Conservation (phyloP, 192 early-diverging fungal genomes). For the Linnemannia schmuckeri region DNA sequence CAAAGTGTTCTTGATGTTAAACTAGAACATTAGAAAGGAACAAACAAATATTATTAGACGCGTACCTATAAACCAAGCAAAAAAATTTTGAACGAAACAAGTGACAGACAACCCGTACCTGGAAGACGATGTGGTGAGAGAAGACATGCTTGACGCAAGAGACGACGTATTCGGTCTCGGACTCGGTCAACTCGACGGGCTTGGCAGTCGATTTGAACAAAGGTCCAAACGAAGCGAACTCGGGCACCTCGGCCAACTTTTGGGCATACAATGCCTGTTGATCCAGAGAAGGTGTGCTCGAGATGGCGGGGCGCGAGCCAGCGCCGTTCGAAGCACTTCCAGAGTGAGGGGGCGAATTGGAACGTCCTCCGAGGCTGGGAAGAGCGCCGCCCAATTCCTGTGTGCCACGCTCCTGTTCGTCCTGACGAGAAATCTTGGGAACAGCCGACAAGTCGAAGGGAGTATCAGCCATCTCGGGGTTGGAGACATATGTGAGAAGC, state of each 20-base stretch:
- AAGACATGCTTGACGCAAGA: slow-evolving; percentile 95
- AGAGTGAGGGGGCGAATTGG: slow-evolving; percentile 45
- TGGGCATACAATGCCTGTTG: slow-evolving; percentile 83
- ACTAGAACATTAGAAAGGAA: slow-evolving; percentile 61
- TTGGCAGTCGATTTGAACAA: slow-evolving; percentile 87
- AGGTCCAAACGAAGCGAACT: slow-evolving; percentile 86
- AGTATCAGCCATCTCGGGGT: slow-evolving; percentile 68
- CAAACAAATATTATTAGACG: too few relatives aligned
- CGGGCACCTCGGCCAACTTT: slow-evolving; percentile 83
- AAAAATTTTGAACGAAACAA: background rate
- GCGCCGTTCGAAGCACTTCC: slow-evolving; percentile 38
- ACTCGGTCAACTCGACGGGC: slow-evolving; percentile 88
- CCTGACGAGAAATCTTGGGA: slow-evolving; percentile 90
- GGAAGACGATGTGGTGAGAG: slow-evolving; percentile 90
- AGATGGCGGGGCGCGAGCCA: slow-evolving; percentile 51
- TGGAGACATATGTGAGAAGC: slow-evolving; percentile 88
- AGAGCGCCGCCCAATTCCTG: slow-evolving; percentile 36
- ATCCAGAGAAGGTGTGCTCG: slow-evolving; percentile 62
- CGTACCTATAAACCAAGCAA: background rate
- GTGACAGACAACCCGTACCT: slow-evolving; percentile 64
- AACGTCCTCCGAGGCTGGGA: slow-evolving; percentile 51
- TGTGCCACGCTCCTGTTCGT: slow-evolving; percentile 82
- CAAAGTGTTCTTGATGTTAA: slow-evolving; percentile 94
- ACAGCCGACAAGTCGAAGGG: slow-evolving; percentile 85
- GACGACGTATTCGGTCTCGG: slow-evolving; percentile 97